Base-by-base conservation (phyloP, 306 rosid genomes). In the Luffa acutangula region DNA sequence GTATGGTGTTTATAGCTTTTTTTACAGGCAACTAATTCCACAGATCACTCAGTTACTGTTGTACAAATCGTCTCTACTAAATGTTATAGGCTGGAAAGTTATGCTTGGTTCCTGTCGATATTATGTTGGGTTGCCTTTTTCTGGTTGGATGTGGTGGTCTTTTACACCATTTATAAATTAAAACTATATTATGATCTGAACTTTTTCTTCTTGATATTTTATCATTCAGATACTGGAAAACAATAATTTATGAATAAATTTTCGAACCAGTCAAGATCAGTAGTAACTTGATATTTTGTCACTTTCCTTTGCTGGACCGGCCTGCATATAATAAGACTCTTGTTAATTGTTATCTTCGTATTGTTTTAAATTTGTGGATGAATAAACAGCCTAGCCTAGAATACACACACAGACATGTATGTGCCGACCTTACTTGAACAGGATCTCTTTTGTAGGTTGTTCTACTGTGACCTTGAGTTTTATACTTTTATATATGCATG, bases 241-340 rank as follows among this genome's bases (percentile, higher is more conserved):
- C 18, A 18, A 39, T 67, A 18, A 9, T 4, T n/a, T 17, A 41
- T 41, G n/a, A 65, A 13, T 65, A 65, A 18, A 15, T 14, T 39
- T 37, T 17, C 37, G 25, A 36, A 17, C 51, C 51, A 67, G 8
- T 21, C 58, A 21, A 0, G 13, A 43, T 69, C 8, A 10, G 36
- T 69, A 69, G 36, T 69, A 69, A 9, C 75, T 69, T 10, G 34
- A 4, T 9, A n/a, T n/a, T 67, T 9, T 10, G 8, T 69, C 94
- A 93, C 75, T 95, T 89, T 80, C 96, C 97, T 59, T 90, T 95
- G 75, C 97, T 96, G 4, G 98, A 92, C 82, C 90, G 10, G 65
- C 18, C 39, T 54, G 11, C 5, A 73, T 73, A 13, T 31, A 13
- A 49, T 17, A 31, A 48, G 39, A 25, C 42, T 25, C 31, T 25